A percentile compares a stretch with the other conserved stretches of the same genome.
Evolutionary conservation across 1,139 yeast species (phyloP).

Genomic region (Yarrowia galli): DNA sequence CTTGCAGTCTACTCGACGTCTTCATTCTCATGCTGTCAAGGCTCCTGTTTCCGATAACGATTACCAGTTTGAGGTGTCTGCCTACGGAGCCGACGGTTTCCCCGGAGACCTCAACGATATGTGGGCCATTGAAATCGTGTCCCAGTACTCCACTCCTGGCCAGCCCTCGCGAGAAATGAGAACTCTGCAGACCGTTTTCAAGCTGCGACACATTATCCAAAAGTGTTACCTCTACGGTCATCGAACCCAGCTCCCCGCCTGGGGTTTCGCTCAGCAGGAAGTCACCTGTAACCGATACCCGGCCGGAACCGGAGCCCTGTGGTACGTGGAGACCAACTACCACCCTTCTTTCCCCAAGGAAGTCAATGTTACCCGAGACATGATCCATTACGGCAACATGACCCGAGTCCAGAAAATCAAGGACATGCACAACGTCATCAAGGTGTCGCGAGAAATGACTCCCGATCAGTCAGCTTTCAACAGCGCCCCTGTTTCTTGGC

Average conservation of each 20-base stretch:
- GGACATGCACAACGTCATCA: slow-evolving; percentile 44
- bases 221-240: slow-evolving; percentile 70
- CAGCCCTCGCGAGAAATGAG: slow-evolving; percentile 56
- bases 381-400: slow-evolving; percentile 46
- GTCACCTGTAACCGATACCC: slow-evolving; percentile 63
- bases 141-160: slow-evolving; percentile 43
- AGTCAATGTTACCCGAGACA: slow-evolving; percentile 46
- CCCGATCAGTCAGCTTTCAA: slow-evolving; percentile 42
- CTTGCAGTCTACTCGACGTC: slow-evolving; percentile 62
- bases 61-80: slow-evolving; percentile 75
- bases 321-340: slow-evolving; percentile 69
- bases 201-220: slow-evolving; percentile 65
- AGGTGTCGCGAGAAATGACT: slow-evolving; percentile 36
- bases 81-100: slow-evolving; percentile 59
- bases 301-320: slow-evolving; percentile 53
- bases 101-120: slow-evolving; percentile 48
- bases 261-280: slow-evolving; percentile 78
- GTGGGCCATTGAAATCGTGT: slow-evolving; percentile 46
- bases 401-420: slow-evolving; percentile 49
- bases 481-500: slow-evolving; percentile 49
- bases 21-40: slow-evolving; percentile 62
- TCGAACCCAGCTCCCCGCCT: slow-evolving; percentile 65
- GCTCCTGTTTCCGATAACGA: slow-evolving; percentile 87
- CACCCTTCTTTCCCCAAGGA: slow-evolving; percentile 55
- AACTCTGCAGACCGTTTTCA: slow-evolving; percentile 64